Percentiles rank a stretch among this genome's conserved stretches.
phyloP scores from a whole-genome alignment of 345 rosid species.

The Pseudoturritis turrita region DNA sequence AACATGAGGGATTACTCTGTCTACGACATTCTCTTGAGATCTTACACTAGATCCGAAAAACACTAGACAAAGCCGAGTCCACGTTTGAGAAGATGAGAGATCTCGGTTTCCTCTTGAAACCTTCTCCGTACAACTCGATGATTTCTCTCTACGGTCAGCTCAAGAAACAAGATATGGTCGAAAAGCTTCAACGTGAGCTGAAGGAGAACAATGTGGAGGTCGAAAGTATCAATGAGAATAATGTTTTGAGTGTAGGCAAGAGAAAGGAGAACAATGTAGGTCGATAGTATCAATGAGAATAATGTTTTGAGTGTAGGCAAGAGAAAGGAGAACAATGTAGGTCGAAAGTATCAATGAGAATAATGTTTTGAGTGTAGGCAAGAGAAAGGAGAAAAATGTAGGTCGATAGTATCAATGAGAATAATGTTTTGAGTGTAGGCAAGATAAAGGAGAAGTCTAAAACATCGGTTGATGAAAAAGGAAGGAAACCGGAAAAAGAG shows the following conservation, averaged over 20 bases:
- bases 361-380: too few species aligned
- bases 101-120: neutral
- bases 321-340: too few species aligned
- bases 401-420: neutral
- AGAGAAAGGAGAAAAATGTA: neutral
- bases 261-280: too few species aligned
- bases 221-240: too few species aligned
- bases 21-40: neutral
- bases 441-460: too few species aligned
- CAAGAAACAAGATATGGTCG: neutral
- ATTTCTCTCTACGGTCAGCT: neutral
- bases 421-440: too few species aligned
- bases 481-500: too few species aligned
- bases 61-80: neutral
- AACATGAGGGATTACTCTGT: neutral
- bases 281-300: too few species aligned
- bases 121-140: neutral
- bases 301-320: too few species aligned
- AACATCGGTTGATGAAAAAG: too few species aligned
- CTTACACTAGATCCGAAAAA: neutral
- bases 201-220: neutral
- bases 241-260: too few species aligned
- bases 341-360: too few species aligned
- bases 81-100: neutral
- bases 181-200: neutral